Evolutionary conservation across 345 rosid genomes (phyloP), one percentile per base, ranked within the genome.

Genomic region (Isatis tinctoria): DNA sequence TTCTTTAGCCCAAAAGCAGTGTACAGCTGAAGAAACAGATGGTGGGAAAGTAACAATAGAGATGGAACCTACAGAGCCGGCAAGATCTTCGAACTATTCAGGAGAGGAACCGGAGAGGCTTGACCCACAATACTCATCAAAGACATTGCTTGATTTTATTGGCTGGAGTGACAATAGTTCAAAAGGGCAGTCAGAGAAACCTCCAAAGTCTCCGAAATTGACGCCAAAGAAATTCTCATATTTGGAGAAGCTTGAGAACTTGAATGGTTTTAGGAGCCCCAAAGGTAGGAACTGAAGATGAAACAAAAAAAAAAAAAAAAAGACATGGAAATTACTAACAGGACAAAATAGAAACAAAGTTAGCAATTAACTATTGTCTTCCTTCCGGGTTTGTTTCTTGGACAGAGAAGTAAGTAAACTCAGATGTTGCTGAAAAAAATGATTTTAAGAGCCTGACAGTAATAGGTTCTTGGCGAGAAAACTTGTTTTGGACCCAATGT

Each of bases 261-360:
- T 85, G 62, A 81, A 78, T 64, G 85, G 85, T 60, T 60, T 78
- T 30, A 84, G 90, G 67, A 86, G 93, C 69, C 93, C 96, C n/a
- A 83, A 82, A 3, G 82, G 83, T 11, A 79, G 87, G n/a, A 73
- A 83, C 24, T 85, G 76, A 80, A 9, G 22, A 36, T 14, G 32
- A 71, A 35, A 61, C 7, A n/a, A 30, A 30, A 2, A 28, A 2
- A 2, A 3, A 28, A 2, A 12, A 13, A 5, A n/a, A 14, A 43
- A 41, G 49, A 65, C 3, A 10, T 64, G 35, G 6, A 17, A 44
- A n/a, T n/a, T 22, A 49, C 13, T 12, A 26, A 52, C 9, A 24
- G 2, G 17, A 44, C 16, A 45, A 16, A 28, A 10, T 6, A 6
- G 16, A 28, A 65, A 17, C 43, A 44, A 48, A 12, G 32, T n/a